A percentile compares a stretch with the other conserved stretches of the same genome.
phyloP scores from a whole-genome alignment of 306 rosid genomes.

The Morella rubra region DNA sequence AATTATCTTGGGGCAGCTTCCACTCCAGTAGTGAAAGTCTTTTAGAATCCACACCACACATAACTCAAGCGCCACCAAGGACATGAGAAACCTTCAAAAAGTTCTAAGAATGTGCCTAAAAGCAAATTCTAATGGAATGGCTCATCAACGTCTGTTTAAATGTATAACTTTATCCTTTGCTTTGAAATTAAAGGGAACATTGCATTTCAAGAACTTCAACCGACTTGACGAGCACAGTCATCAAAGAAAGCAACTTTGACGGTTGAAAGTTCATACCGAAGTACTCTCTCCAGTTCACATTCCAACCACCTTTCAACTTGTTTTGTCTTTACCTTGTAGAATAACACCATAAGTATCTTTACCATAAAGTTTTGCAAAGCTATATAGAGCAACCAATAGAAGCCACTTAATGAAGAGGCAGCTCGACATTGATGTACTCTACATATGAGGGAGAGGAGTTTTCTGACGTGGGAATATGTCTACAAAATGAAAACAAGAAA shows the following conservation, averaged over 20 bases:
- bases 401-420: conserved; percentile 3
- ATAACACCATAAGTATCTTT: conserved; percentile 23
- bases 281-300: conserved; percentile 30
- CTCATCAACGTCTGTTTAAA: conserved; percentile 34
- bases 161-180: conserved; percentile 30
- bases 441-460: not conserved
- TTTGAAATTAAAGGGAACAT: conserved; percentile 32
- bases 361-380: not conserved
- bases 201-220: conserved; percentile 13
- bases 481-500: not conserved
- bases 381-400: conserved; percentile 5
- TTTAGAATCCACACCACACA: conserved; percentile 23
- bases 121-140: conserved; percentile 29
- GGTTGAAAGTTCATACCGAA: conserved; percentile 31
- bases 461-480: not conserved
- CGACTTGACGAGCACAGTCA: conserved; percentile 19
- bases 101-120: conserved; percentile 37
- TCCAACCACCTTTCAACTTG: conserved; percentile 10
- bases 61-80: conserved; percentile 18
- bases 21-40: conserved; percentile 2
- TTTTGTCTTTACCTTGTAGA: conserved; percentile 20
- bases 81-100: conserved; percentile 24
- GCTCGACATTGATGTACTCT: not conserved
- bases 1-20: conserved; percentile 18
- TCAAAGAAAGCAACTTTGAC: conserved; percentile 32